Percentiles rank a stretch among this genome's conserved stretches.
phyloP scores from a whole-genome alignment of 192 early-diverging fungal species.

The Mortierella claussenii region DNA sequence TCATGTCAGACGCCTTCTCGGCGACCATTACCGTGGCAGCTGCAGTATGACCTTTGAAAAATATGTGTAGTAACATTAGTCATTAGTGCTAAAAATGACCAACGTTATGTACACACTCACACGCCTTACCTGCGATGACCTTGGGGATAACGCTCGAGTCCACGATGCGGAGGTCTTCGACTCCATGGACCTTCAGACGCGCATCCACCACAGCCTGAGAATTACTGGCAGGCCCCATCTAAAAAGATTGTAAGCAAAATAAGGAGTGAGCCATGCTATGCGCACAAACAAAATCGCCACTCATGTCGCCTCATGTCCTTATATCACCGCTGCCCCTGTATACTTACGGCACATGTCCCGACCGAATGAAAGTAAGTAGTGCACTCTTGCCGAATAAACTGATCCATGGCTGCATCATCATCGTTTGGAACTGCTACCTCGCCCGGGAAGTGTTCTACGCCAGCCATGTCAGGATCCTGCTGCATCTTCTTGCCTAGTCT shows the following conservation, averaged over 20 bases:
- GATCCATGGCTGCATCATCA: slow-evolving; percentile 13
- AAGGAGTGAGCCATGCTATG: background rate
- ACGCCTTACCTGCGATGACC: slow-evolving; percentile 19
- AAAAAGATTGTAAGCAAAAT: background rate
- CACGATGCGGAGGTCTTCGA: slow-evolving; percentile 16
- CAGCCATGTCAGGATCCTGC: slow-evolving; percentile 11
- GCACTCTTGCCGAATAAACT: slow-evolving; percentile 4
- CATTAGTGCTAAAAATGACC: too few relatives aligned
- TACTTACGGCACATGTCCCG: slow-evolving; percentile 15
- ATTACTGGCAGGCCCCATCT: slow-evolving; percentile 20
- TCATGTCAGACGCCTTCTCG: slow-evolving; percentile 16
- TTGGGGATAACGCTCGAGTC: slow-evolving; percentile 30
- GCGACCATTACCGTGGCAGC: slow-evolving; percentile 26
- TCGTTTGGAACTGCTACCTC: slow-evolving; percentile 6
- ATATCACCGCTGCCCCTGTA: too few relatives aligned
- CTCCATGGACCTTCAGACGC: slow-evolving; percentile 11
- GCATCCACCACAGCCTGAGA: slow-evolving; percentile 17
- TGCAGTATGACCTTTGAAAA: slow-evolving; percentile 6
- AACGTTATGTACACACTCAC: background rate
- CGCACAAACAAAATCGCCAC: background rate
- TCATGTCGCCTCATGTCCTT: background rate
- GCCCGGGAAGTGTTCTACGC: slow-evolving; percentile 8
- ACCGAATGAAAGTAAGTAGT: slow-evolving; percentile 11
- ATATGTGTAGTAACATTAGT: too few relatives aligned
- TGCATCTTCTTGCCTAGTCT: slow-evolving; percentile 13